A percentile compares a stretch with the other conserved stretches of the same genome.
These are phyloP conservation scores for Condylostoma magnum DNA, from an alignment of 169 alveolate genomes.

Conservation along the genomic window DNA sequence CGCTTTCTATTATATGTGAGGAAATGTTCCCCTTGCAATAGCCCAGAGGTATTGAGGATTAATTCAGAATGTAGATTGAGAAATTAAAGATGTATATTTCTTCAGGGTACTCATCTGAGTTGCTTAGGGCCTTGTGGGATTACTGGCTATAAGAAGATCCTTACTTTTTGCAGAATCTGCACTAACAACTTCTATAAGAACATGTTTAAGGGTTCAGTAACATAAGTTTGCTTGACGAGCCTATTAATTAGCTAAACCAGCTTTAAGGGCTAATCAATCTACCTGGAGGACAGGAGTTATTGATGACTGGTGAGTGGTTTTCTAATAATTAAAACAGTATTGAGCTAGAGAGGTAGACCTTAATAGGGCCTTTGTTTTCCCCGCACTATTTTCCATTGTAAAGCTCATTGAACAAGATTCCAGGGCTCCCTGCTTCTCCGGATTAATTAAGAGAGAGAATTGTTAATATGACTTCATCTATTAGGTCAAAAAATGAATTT, in stretches of 20 bases:
- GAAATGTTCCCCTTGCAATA: conserved; percentile 28
- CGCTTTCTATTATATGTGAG: neutral
- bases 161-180: neutral
- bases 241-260: neutral
- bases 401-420: neutral
- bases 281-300: neutral
- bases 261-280: neutral
- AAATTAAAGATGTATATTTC: neutral
- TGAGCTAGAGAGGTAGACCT: neutral
- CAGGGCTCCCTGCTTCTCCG: conserved; percentile 4
- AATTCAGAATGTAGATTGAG: neutral
- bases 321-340: neutral
- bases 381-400: conserved; percentile 6
- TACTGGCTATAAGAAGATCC: conserved; percentile 23
- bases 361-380: neutral
- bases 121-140: neutral
- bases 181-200: neutral
- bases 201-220: neutral
- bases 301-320: neutral
- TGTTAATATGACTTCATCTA: neutral
- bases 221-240: conserved; percentile 15
- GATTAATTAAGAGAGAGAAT: conserved; percentile 5
- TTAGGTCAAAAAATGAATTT: conserved; percentile 3
- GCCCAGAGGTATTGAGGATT: neutral
- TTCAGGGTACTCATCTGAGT: neutral